A percentile compares a stretch with the other conserved stretches of the same genome.
These are phyloP conservation scores for Sparassis latifolia DNA, from an alignment of 1,284 basidiomycete genomes.

Conservation along the genomic window DNA sequence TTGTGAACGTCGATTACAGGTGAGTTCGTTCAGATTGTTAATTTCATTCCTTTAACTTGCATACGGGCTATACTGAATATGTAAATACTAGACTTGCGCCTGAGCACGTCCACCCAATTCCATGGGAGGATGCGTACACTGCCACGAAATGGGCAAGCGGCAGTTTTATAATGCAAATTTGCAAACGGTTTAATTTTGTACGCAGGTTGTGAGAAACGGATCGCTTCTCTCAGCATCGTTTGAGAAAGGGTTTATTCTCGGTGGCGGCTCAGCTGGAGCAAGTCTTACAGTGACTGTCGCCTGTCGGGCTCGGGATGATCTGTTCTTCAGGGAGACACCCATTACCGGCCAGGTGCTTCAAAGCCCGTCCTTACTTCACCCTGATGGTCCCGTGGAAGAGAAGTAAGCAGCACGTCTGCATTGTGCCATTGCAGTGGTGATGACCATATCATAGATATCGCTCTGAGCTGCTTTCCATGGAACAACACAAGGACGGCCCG, in stretches of 20 bases:
- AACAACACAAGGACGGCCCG: constrained; percentile 12
- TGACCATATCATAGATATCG: constrained; percentile 10
- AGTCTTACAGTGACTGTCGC: constrained; percentile 13
- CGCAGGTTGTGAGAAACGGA: constrained; percentile 10
- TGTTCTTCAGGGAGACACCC: constrained; percentile 9
- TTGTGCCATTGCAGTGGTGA: too few species aligned
- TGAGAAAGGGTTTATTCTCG: constrained; percentile 16
- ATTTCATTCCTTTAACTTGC: background rate
- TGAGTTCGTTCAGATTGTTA: background rate
- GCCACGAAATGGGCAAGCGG: constrained; percentile 17
- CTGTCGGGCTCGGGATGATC: constrained; percentile 13
- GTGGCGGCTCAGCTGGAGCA: constrained; percentile 16
- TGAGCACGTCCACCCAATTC: constrained; percentile 13
- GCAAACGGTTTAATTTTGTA: too few species aligned
- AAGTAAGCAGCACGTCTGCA: background rate
- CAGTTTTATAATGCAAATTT: too few species aligned
- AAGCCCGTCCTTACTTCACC: constrained; percentile 8
- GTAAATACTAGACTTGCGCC: constrained; percentile 9
- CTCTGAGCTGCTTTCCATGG: constrained; percentile 15
- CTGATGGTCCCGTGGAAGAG: constrained; percentile 2
- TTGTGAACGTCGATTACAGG: constrained; percentile 19
- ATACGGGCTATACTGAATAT: too few species aligned
- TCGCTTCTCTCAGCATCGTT: constrained; percentile 5
- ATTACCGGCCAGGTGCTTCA: constrained; percentile 15
- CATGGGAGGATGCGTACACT: constrained; percentile 11